phyloP scores from a whole-genome alignment of 257 asterid genomes.

The Leonotis leonurus region DNA sequence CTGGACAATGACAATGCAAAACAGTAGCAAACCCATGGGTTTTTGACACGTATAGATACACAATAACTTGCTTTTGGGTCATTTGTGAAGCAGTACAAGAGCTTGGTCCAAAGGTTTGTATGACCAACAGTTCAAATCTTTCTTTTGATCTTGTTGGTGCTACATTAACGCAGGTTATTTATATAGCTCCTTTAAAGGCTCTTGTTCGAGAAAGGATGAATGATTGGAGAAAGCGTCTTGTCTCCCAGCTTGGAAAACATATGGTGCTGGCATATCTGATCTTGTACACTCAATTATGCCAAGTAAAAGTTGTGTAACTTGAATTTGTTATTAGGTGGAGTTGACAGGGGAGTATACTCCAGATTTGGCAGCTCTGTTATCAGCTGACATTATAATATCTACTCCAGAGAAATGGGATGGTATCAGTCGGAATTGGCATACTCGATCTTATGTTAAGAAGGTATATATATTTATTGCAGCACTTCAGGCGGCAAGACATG shows the following conservation, averaged over 20 bases:
- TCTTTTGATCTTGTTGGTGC: conserved; percentile 9
- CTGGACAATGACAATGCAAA: not conserved
- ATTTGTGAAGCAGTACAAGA: not conserved
- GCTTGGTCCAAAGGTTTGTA: too few relatives aligned
- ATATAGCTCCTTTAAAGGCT: conserved; percentile 97
- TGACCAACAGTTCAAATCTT: not conserved
- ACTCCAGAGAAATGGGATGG: conserved; percentile 99
- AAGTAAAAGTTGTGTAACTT: conserved; percentile 15
- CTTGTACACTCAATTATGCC: conserved; percentile 13
- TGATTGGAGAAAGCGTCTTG: conserved; percentile 93
- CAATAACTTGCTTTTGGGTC: not conserved
- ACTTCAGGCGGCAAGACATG: conserved; percentile 8
- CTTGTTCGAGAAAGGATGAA: conserved; percentile 97
- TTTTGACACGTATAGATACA: not conserved
- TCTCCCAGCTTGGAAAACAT: conserved; percentile 77
- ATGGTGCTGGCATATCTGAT: conserved; percentile 44
- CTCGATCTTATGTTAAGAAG: conserved; percentile 87
- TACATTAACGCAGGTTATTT: conserved; percentile 61
- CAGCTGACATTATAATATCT: conserved; percentile 87
- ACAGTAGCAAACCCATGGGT: not conserved
- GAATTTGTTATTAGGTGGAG: conserved; percentile 65
- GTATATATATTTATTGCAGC: conserved; percentile 30
- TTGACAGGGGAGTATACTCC: conserved; percentile 99
- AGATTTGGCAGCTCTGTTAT: conserved; percentile 69
- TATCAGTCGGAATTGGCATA: conserved; percentile 96